Evolutionary conservation across 2,329 filamentous ascomycete species (phyloP), one percentile per base, ranked within the genome.

Genomic region (Monosporascus sp.): DNA sequence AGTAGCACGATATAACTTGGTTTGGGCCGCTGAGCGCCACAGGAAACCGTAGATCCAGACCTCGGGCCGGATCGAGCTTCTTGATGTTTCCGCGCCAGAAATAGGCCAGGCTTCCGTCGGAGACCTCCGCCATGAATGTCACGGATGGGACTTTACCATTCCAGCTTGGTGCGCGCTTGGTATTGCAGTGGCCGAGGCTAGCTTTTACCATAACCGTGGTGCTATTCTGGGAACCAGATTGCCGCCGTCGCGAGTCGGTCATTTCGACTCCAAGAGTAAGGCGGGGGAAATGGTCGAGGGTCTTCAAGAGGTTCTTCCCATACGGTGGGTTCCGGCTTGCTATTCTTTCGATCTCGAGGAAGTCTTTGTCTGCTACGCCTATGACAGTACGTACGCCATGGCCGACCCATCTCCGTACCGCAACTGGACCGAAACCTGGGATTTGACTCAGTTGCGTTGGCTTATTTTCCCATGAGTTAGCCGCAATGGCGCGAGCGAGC

Each of bases 361-460:
- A 76, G 37, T 93, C 86, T 16, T 84, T 78, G 7, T 69, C 71
- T 17, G 86, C 82, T 14, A 99, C 74, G n/a, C 82, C 80, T 43
- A 87, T 81, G 6, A 97, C 83, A 5, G 77, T 88, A 27, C 75
- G 82, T 51, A 97, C 81, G 1, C 85, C 84, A n/a, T 84, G 84
- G 40, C 80, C 78, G 3, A 84, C 80, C 44, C 97, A 78, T 66
- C 88, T 94, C 38, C 87, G 81, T 58, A 89, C 84, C n/a, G 82
- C 81, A 1, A 86, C 89, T 5, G 84, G 75, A 0, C 94, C 94
- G 56, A 97, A 81, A 3, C 85, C 81, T 0, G 89, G 84, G 2
- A 99, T 79, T 67, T 97, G 93, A 55, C 88, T 87, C 64, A 99
- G 80, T 60, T 97, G 89, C 22, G 87, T 77, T 0, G 89, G 82